phyloP scores from a whole-genome alignment of 2,329 filamentous ascomycete genomes.

The Monilinia fructicola region DNA sequence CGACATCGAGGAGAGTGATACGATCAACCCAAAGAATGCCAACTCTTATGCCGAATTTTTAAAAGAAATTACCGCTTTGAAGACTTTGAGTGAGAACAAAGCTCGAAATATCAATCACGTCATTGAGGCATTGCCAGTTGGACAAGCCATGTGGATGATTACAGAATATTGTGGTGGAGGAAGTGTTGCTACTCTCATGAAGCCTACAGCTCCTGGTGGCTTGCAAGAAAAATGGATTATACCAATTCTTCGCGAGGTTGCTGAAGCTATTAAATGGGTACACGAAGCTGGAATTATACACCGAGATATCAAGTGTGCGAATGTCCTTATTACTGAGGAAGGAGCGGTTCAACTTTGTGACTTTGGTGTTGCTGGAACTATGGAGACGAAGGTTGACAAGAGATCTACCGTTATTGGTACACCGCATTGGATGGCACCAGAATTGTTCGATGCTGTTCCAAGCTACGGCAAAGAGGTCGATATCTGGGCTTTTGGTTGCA shows the following conservation, averaged over 20 bases:
- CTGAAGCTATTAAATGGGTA: conserved; percentile 66
- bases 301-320: conserved; percentile 73
- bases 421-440: conserved; percentile 83
- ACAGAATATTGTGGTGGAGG: conserved; percentile 85
- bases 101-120: conserved; percentile 80
- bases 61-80: conserved; percentile 68
- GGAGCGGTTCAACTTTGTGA: conserved; percentile 80
- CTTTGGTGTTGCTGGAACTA: conserved; percentile 77
- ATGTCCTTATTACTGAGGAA: conserved; percentile 75
- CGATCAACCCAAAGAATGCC: conserved; percentile 61
- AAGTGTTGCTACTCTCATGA: conserved; percentile 73
- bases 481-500: conserved; percentile 83
- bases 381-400: conserved; percentile 74
- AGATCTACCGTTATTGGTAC: conserved; percentile 80
- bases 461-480: conserved; percentile 73
- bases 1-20: conserved; percentile 77
- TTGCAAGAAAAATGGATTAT: conserved; percentile 71
- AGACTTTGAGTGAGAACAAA: conserved; percentile 69
- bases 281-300: conserved; percentile 69
- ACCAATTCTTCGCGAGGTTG: conserved; percentile 64
- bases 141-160: conserved; percentile 82
- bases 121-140: conserved; percentile 74
- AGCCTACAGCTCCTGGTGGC: conserved; percentile 63
- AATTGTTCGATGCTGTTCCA: conserved; percentile 64
- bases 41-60: conserved; percentile 69